Evolutionary conservation across 257 asterid species (phyloP), one percentile per base, ranked within the genome.

Genomic region (Orobanche coerulescens): DNA sequence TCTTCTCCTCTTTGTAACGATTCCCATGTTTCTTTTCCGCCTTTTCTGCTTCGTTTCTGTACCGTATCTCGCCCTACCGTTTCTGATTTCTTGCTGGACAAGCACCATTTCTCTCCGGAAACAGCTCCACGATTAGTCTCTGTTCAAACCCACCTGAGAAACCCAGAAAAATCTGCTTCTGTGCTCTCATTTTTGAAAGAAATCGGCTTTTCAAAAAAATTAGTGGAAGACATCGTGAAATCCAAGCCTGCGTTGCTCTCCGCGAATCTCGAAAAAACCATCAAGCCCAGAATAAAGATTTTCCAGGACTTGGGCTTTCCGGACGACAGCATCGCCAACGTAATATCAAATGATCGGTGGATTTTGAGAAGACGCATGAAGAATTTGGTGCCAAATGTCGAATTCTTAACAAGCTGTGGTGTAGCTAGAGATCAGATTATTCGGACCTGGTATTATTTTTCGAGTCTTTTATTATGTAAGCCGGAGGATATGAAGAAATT

Each of bases 341-440:
- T 77, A 40, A 33, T 77, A 42, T 50, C 79, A 2, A 36, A 28
- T 2, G 66, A 66, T n/a, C 76, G 73, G 4, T 30, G 52, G 67
- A 64, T 64, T 39, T 19, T 72, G 67, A 53, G 20, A 40, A 4
- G 8, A 34, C 53, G 71, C 55, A 22, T 72, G 36, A 67, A 30
- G 31, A 73, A 8, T 23, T 12, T 73, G 69, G 9, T 62, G 4
- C 74, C 74, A 0, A 73, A 77, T 48, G 58, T 77, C 1, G 53
- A 70, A 20, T 47, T 62, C 18, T 20, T 77, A 72, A 53, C 23
- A 50, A 70, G 62, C 51, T 62, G 72, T 13, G 79, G 82, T 6
- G 26, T 77, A 10, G 33, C 51, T 5, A 25, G 30, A 48, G 60
- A 66, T 0, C 67, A 62, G 58, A 52, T 71, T 10, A 34, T 14